Evolutionary conservation across 345 rosid species (phyloP).

Genomic region (Arabidopsis suecica): DNA sequence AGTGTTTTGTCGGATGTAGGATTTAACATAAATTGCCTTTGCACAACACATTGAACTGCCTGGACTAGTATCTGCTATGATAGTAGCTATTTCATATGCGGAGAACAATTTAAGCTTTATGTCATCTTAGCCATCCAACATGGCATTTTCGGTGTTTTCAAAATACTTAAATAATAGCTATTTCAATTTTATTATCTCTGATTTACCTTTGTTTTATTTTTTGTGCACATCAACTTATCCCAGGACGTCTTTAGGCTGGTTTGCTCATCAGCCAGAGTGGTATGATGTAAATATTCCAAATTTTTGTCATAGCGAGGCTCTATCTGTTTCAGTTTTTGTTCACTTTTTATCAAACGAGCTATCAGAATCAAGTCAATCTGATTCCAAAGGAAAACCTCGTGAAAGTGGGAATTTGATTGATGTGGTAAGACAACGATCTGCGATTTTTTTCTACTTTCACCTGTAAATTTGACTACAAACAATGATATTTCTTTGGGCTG

Average conservation of each 20-base stretch:
- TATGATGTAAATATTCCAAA: slow-evolving; percentile 65
- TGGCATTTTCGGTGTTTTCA: slow-evolving; percentile 22
- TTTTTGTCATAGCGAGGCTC: slow-evolving; percentile 87
- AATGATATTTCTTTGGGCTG: slow-evolving; percentile 29
- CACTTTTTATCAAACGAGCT: slow-evolving; percentile 78
- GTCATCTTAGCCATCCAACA: slow-evolving; percentile 13
- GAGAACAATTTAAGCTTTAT: slow-evolving; percentile 12
- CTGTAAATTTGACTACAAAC: slow-evolving; percentile 19
- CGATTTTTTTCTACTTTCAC: slow-evolving; percentile 9
- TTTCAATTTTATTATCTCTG: slow-evolving; percentile 1
- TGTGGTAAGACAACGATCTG: slow-evolving; percentile 53
- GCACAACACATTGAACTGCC: slow-evolving; percentile 17
- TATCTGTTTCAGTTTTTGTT: slow-evolving; percentile 77
- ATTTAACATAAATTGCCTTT: slow-evolving; percentile 23
- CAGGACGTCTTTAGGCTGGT: slow-evolving; percentile 98
- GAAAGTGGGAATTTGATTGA: slow-evolving; percentile 69
- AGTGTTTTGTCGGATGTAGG: slow-evolving; percentile 32
- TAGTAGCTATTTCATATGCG: slow-evolving; percentile 20
- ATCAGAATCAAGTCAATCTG: slow-evolving; percentile 63
- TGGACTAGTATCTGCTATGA: slow-evolving; percentile 26
- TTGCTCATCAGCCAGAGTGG: slow-evolving; percentile 97
- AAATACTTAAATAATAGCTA: slow-evolving; percentile 18
- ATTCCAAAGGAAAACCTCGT: slow-evolving; percentile 62
- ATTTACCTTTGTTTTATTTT: neutral
- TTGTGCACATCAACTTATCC: slow-evolving; percentile 41